Evolutionary conservation across 2,329 filamentous ascomycete species (phyloP).

Genomic region (Geosmithia flava): DNA sequence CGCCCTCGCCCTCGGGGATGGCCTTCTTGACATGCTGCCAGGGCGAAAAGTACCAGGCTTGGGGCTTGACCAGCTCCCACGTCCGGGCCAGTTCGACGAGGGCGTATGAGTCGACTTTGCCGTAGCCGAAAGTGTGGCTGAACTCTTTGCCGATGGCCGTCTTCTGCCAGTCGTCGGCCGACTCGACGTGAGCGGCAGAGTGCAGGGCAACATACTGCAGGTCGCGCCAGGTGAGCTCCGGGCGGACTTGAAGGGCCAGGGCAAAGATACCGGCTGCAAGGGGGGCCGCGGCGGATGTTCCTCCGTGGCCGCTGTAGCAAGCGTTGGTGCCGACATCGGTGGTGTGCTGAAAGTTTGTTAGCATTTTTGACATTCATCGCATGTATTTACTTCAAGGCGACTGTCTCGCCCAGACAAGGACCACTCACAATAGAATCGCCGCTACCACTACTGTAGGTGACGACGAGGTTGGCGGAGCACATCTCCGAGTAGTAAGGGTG

Average conservation of each 20-base stretch:
- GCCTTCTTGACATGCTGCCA: conserved; percentile 82
- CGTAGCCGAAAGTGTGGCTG: conserved; percentile 92
- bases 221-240: conserved; percentile 86
- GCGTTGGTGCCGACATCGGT: conserved; percentile 80
- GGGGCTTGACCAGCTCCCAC: conserved; percentile 84
- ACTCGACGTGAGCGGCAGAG: conserved; percentile 67
- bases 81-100: conserved; percentile 77
- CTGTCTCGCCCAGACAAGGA: not conserved
- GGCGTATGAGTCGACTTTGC: conserved; percentile 80
- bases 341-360: conserved; percentile 48
- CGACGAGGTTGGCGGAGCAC: conserved; percentile 91
- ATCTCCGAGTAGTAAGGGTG: conserved; percentile 95
- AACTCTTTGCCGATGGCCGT: conserved; percentile 75
- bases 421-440: conserved; percentile 66
- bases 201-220: conserved; percentile 83
- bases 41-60: conserved; percentile 87
- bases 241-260: conserved; percentile 71
- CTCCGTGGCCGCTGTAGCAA: conserved; percentile 76
- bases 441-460: conserved; percentile 89
- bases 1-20: conserved; percentile 66
- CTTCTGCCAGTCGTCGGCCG: conserved; percentile 61
- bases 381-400: not conserved
- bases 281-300: conserved; percentile 90
- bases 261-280: conserved; percentile 88
- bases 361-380: not conserved